Base-by-base conservation (phyloP, 2,329 filamentous ascomycete genomes). In the Colletotrichum tofieldiae region DNA sequence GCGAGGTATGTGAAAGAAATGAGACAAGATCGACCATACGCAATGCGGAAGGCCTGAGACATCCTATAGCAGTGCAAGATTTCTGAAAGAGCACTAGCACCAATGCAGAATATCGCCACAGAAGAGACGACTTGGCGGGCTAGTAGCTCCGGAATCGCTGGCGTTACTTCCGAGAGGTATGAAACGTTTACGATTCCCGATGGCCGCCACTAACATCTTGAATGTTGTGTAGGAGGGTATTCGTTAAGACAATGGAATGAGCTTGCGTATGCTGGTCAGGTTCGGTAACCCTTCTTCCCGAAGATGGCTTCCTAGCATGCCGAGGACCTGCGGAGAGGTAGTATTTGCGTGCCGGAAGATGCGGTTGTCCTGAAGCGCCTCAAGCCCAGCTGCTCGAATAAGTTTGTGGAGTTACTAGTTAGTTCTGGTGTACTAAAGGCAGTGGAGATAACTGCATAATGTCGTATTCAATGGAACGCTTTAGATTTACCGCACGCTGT, bases 1-100 rank as follows among this genome's bases (percentile, higher is more conserved):
- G 26, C 29, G 26, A 29, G 26, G 58, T n/a, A 60, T 47, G 58
- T 60, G 58, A 47, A 60, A 60, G 58, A 47, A 60, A 60, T 60
- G 58, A 60, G 41, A 60, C 58, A 45, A 60, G 16, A 60, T 32
- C 26, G 29, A 45, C 58, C 29, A 60, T 26, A 60, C 58, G 41
- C 58, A 35, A 60, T 45, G 58, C 58, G 58, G 58, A 47, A 47
- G 29, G 26, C 20, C 26, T 47, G 39, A 60, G 58, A 60, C 58
- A 60, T 60, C 1, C 20, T 18, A n/a, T 26, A 6, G 58, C n/a
- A 32, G 29, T 32, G 29, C 29, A 3, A 32, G 29, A 6, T 32
- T 26, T 60, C 41, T 7, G 26, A 47, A 18, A 47, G 12, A n/a
- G n/a, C 16, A 45, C 58, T 60, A 32, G 26, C 20, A 45, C 29